These are phyloP conservation scores for Ceratobasidium sp. DNA, from an alignment of 1,284 basidiomycete species.

Conservation along the genomic window DNA sequence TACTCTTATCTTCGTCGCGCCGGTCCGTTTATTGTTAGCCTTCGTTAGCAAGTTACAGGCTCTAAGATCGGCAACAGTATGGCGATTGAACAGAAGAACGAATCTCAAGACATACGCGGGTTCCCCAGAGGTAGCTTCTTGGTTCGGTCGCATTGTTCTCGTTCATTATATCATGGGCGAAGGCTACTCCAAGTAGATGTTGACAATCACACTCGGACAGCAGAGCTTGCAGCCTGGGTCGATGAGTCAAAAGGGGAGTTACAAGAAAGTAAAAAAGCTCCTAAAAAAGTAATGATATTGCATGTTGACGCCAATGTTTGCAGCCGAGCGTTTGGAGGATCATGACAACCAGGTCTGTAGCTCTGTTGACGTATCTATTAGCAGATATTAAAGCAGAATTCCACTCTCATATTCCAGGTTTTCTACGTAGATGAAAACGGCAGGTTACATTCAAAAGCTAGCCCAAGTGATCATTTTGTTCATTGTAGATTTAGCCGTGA, in stretches of 20 bases:
- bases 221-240: constrained; percentile 2
- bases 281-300: not conserved
- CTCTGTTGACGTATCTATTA: not conserved
- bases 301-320: not conserved
- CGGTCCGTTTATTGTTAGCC: not conserved
- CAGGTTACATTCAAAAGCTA: not conserved
- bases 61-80: not conserved
- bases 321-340: not conserved
- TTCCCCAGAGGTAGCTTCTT: constrained; percentile 26
- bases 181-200: not conserved
- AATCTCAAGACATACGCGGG: not conserved
- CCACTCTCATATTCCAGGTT: not conserved
- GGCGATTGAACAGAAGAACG: not conserved
- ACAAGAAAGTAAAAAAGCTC: not conserved
- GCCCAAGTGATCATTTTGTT: not conserved
- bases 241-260: constrained; percentile 17
- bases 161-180: not conserved
- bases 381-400: not conserved
- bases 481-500: constrained; percentile 2
- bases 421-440: constrained; percentile 16
- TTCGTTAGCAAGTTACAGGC: not conserved
- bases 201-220: not conserved
- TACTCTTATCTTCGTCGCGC: not conserved
- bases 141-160: constrained; percentile 4
- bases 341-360: constrained; percentile 12